A percentile compares a stretch with the other conserved stretches of the same genome.
Evolutionary conservation across 1,139 yeast genomes (phyloP).

Genomic region (Citeromyces siamensis): DNA sequence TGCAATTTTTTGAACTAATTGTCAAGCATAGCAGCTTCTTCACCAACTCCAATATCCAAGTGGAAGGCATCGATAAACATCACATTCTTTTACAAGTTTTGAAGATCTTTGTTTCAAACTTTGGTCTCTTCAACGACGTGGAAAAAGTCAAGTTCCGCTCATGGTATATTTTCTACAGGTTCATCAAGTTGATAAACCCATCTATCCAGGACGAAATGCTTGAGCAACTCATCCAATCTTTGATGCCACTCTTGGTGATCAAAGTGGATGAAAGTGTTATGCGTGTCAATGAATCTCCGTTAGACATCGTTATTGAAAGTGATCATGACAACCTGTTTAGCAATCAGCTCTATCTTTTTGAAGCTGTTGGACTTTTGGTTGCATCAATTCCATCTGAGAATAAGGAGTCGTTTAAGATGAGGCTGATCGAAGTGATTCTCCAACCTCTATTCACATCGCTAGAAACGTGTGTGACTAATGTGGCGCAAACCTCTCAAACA

Average conservation of each 20-base stretch:
- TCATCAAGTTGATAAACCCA: slow-evolving; percentile 68
- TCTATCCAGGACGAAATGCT: slow-evolving; percentile 37
- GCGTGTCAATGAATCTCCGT: background rate
- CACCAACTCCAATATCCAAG: slow-evolving; percentile 26
- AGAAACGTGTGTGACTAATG: slow-evolving; percentile 46
- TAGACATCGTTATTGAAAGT: slow-evolving; percentile 23
- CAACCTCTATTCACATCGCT: slow-evolving; percentile 71
- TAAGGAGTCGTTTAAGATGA: slow-evolving; percentile 24
- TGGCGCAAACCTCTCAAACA: slow-evolving; percentile 25
- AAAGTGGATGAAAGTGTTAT: slow-evolving; percentile 9
- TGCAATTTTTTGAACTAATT: slow-evolving; percentile 72
- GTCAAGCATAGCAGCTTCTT: slow-evolving; percentile 69
- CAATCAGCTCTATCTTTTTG: slow-evolving; percentile 74
- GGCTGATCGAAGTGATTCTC: slow-evolving; percentile 48
- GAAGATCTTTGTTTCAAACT: slow-evolving; percentile 65
- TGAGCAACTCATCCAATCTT: slow-evolving; percentile 29
- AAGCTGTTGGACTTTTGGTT: slow-evolving; percentile 60
- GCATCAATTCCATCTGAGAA: slow-evolving; percentile 28
- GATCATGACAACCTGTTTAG: slow-evolving; percentile 57
- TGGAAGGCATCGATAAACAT: slow-evolving; percentile 24
- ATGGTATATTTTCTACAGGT: slow-evolving; percentile 84
- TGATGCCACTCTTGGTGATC: slow-evolving; percentile 17
- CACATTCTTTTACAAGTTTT: slow-evolving; percentile 53
- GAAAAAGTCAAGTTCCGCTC: slow-evolving; percentile 72
- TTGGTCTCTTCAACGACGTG: slow-evolving; percentile 66